Conservation (phyloP, 306 rosid genomes). For the Echinosophora koreensis region DNA sequence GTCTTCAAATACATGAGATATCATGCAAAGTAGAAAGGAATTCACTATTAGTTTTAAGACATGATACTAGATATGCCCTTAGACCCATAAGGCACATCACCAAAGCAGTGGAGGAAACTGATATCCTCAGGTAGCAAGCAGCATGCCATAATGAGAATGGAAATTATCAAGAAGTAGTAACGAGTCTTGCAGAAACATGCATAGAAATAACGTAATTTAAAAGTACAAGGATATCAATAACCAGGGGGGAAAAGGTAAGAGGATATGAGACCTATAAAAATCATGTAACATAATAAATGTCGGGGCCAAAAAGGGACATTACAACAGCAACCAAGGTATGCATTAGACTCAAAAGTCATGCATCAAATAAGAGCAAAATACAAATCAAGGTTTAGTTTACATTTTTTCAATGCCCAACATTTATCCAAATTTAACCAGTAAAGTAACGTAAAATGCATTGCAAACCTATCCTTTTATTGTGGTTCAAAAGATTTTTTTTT, state of each 20-base stretch:
- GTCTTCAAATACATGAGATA: constrained; percentile 12
- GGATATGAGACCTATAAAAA: background rate
- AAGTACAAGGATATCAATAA: background rate
- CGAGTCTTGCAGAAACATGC: background rate
- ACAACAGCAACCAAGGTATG: background rate
- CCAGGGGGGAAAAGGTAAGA: background rate
- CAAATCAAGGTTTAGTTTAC: background rate
- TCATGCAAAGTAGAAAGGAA: constrained; percentile 20
- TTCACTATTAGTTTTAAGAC: background rate
- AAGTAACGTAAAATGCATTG: background rate
- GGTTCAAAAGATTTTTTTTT: background rate
- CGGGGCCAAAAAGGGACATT: background rate
- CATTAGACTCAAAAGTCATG: background rate
- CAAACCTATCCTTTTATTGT: background rate
- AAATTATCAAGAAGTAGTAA: background rate
- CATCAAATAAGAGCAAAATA: background rate
- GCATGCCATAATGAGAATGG: background rate
- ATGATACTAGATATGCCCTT: constrained; percentile 7
- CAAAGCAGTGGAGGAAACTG: background rate
- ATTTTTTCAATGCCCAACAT: background rate
- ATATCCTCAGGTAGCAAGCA: background rate
- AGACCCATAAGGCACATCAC: background rate
- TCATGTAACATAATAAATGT: background rate
- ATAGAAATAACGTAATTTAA: background rate
- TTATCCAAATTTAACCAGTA: constrained; percentile 2